Evolutionary conservation across 2,329 filamentous ascomycete genomes (phyloP), one percentile per base, ranked within the genome.

Genomic region (Microdochium paspali): DNA sequence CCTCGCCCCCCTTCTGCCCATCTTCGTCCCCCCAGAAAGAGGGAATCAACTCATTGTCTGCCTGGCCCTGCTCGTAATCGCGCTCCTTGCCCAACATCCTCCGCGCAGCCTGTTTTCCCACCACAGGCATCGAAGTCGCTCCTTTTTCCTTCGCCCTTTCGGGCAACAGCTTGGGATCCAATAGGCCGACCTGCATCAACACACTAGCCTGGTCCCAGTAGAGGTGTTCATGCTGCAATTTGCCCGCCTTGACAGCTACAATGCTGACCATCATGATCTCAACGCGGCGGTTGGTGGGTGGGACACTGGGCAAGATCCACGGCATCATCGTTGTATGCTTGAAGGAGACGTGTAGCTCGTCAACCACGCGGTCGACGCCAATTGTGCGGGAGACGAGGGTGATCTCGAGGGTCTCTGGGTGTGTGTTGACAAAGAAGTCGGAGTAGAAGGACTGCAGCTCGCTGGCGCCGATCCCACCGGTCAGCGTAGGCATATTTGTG

Each of bases 141-240:
- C 67, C 68, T 5, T 56, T 51, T 10, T 64, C 60, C 20, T 57
- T 60, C 0, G 62, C 63, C 24, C 56, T 54, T 10, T 65, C 56
- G 0, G 70, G 66, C 1, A 72, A 45, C 1, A 66, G 13, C 1
- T 61, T 61, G 0, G 66, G 67, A 32, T 72, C 67, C 28, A 86
- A 54, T 30, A 84, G 56, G 0, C 80, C 82, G 5, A 78, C 58
- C 56, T 86, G 83, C 4, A 73, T 64, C n/a, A 86, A 62, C 9
- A 78, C 77, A 0, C 77, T 84, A 0, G 72, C 79, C 56, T 85
- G 81, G 48, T 86, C 82, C 82, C 82, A 86, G 10, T 74, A 71
- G 12, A 86, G 80, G 51, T 85, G 81, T 56, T 86, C 82, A 48
- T 84, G 79, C 49, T 77, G 82, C 1, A 86, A 61, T 2, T 77